Percentiles rank a stretch among this genome's conserved stretches.
Evolutionary conservation across 257 asterid species (phyloP).

Genomic region (Solanum chaucha): DNA sequence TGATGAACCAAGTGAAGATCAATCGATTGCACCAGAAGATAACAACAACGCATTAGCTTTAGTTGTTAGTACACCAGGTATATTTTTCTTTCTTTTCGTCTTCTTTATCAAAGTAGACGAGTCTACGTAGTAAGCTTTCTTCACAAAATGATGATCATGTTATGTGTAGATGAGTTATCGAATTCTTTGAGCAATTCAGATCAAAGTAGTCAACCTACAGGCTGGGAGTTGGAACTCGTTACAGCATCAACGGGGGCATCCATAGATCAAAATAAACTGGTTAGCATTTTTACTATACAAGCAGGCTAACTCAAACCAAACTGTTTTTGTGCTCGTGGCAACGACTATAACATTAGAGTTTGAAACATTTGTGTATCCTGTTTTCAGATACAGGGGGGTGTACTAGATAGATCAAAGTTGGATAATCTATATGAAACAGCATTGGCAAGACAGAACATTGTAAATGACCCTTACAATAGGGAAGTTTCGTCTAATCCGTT

Average conservation of each 20-base stretch:
- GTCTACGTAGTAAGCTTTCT: neutral
- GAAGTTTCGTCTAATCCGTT: slow-evolving; percentile 45
- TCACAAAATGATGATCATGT: neutral
- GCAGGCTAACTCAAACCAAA: neutral
- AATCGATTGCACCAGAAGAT: slow-evolving; percentile 19
- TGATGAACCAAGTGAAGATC: slow-evolving; percentile 41
- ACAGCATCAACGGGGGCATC: slow-evolving; percentile 11
- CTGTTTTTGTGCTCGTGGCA: neutral
- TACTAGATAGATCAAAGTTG: slow-evolving; percentile 46
- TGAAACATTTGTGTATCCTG: neutral
- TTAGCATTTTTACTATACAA: neutral
- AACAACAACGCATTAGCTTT: slow-evolving; percentile 4
- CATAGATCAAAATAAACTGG: slow-evolving; percentile 20
- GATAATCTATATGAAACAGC: slow-evolving; percentile 57
- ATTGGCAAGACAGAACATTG: slow-evolving; percentile 10
- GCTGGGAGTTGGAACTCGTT: slow-evolving; percentile 67
- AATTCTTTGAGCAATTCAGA: slow-evolving; percentile 13
- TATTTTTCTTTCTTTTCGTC: neutral
- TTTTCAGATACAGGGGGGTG: slow-evolving; percentile 30
- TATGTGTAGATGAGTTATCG: slow-evolving; percentile 13
- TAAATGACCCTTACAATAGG: slow-evolving; percentile 14
- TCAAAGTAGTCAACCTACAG: slow-evolving; percentile 19
- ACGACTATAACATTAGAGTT: neutral
- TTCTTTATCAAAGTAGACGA: neutral
- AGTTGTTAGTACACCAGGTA: slow-evolving; percentile 27